phyloP scores from a whole-genome alignment of 192 early-diverging fungal species.

The Coemansia sp. region DNA sequence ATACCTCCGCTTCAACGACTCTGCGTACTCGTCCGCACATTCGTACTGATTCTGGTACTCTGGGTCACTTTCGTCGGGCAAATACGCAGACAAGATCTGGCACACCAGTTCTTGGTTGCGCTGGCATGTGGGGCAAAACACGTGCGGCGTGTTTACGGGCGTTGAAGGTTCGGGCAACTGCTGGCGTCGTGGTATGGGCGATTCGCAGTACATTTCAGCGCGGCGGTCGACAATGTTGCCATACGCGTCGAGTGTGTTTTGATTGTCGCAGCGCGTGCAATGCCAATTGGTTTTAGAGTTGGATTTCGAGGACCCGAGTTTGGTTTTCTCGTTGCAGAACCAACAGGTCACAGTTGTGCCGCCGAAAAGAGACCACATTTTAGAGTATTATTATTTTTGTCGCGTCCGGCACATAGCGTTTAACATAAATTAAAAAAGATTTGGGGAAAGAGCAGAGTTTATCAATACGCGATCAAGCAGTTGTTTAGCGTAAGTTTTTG shows the following conservation, averaged over 20 bases:
- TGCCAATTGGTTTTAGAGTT: slow-evolving; percentile 30
- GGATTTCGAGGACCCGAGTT: slow-evolving; percentile 4
- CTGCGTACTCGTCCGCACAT: slow-evolving; percentile 31
- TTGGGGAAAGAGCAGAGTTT: not conserved
- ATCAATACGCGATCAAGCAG: not conserved
- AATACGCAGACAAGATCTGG: slow-evolving; percentile 36
- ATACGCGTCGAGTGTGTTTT: slow-evolving; percentile 33
- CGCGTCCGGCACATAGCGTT: slow-evolving; percentile 7
- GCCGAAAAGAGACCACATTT: slow-evolving; percentile 42
- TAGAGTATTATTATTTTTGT: not conserved
- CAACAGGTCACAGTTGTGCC: slow-evolving; percentile 36
- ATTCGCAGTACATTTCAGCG: slow-evolving; percentile 38
- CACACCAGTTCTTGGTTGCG: slow-evolving; percentile 49
- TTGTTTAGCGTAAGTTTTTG: not conserved
- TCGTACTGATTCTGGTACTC: slow-evolving; percentile 17
- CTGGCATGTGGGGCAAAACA: slow-evolving; percentile 43
- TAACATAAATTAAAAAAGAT: slow-evolving; percentile 6
- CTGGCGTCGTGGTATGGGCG: slow-evolving; percentile 4
- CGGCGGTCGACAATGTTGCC: slow-evolving; percentile 36
- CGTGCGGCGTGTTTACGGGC: not conserved
- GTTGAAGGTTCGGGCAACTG: not conserved
- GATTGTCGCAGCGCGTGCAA: slow-evolving; percentile 38
- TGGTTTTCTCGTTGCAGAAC: slow-evolving; percentile 43
- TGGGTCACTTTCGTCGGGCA: slow-evolving; percentile 38
- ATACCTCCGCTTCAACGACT: slow-evolving; percentile 28